A percentile compares a stretch with the other conserved stretches of the same genome.
These are phyloP conservation scores for Bryum argenteum DNA, from an alignment of 225 moss, liverwort and hornwort genomes.

Conservation along the genomic window DNA sequence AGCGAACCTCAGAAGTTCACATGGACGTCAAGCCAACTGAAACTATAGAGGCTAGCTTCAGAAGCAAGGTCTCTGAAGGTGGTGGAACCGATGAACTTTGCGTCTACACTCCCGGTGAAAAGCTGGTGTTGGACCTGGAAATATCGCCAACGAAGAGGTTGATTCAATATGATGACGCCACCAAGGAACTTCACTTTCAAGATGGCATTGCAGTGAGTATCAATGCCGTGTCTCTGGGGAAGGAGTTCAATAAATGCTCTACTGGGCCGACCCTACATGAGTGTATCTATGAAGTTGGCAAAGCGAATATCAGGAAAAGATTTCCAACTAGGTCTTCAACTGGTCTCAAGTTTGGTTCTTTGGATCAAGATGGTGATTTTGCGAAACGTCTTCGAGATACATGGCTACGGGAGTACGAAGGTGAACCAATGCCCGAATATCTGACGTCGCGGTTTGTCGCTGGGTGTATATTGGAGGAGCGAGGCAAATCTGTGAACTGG, in stretches of 20 bases:
- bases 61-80: constrained; percentile 36
- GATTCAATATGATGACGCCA: constrained; percentile 24
- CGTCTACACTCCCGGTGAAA: constrained; percentile 10
- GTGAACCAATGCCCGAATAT: constrained; percentile 41
- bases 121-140: constrained; percentile 34
- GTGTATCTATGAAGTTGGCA: constrained; percentile 45
- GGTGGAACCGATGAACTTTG: constrained; percentile 23
- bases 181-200: constrained; percentile 34
- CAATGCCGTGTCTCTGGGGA: constrained; percentile 37
- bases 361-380: constrained; percentile 43
- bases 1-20: not conserved
- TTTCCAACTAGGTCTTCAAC: constrained; percentile 42
- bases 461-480: constrained; percentile 59
- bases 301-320: constrained; percentile 25
- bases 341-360: constrained; percentile 44
- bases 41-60: constrained; percentile 30
- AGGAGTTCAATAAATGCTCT: constrained; percentile 37
- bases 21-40: not conserved
- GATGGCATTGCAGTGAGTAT: constrained; percentile 40
- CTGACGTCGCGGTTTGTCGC: constrained; percentile 57
- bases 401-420: constrained; percentile 53
- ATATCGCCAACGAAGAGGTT: constrained; percentile 38
- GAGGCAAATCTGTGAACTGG: constrained; percentile 56
- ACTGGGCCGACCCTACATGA: constrained; percentile 38
- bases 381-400: constrained; percentile 50